These are phyloP conservation scores for Peniophora sp. DNA, from an alignment of 1,284 basidiomycete species.

Conservation along the genomic window DNA sequence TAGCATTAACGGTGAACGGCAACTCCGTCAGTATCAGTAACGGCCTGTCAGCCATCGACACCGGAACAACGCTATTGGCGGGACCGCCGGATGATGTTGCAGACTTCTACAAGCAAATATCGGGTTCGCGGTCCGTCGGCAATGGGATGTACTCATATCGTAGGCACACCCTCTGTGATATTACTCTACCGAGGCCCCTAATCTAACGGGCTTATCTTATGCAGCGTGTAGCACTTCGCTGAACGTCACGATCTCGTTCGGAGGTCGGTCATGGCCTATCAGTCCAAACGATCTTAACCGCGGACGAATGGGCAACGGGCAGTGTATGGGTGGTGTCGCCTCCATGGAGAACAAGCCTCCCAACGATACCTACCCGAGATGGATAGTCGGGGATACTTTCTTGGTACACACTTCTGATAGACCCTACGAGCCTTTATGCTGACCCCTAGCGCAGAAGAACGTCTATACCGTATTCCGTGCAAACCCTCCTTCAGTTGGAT, in stretches of 20 bases:
- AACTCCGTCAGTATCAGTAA: constrained; percentile 32
- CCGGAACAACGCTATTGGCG: constrained; percentile 73
- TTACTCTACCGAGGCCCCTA: constrained; percentile 1
- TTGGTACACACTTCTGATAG: constrained; percentile 30
- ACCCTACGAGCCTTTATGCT: too few relatives aligned
- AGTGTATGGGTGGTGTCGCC: constrained; percentile 47
- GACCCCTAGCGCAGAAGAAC: constrained; percentile 34
- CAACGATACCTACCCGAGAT: constrained; percentile 42
- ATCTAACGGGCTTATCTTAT: constrained; percentile 2
- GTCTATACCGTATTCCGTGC: constrained; percentile 49
- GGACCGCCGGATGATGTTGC: constrained; percentile 47
- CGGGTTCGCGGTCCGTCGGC: constrained; percentile 30
- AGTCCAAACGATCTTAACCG: constrained; percentile 70
- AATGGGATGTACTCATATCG: constrained; percentile 52
- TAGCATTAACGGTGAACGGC: constrained; percentile 44
- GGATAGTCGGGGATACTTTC: constrained; percentile 80
- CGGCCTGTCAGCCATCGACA: constrained; percentile 65
- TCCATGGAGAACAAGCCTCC: constrained; percentile 31
- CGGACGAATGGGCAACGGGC: constrained; percentile 34
- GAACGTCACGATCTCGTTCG: constrained; percentile 60
- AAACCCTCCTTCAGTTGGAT: constrained; percentile 44
- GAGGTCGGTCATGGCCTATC: constrained; percentile 69
- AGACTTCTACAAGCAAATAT: constrained; percentile 52
- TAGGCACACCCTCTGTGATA: constrained; percentile 25
- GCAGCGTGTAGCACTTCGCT: constrained; percentile 50